Percentiles rank a stretch among this genome's conserved stretches.
These are phyloP conservation scores for Xylaria venustula DNA, from an alignment of 495 filamentous ascomycete genomes.

Conservation along the genomic window DNA sequence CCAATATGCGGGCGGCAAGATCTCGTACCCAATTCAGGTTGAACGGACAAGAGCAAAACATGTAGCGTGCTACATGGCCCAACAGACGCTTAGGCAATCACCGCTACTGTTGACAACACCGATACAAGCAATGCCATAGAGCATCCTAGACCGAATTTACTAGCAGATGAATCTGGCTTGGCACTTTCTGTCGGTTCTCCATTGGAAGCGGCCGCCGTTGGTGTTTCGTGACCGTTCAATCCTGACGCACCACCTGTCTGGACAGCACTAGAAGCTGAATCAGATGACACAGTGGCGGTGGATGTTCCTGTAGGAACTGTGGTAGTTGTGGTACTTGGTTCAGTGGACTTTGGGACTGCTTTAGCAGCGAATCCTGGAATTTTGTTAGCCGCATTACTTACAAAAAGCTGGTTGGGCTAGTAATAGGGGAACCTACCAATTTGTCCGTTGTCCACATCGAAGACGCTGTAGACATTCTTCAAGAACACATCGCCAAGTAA, in stretches of 20 bases:
- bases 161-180: neutral
- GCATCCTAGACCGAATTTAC: neutral
- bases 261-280: neutral
- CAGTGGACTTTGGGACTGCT: constrained; percentile 18
- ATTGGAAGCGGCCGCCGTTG: neutral
- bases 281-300: neutral
- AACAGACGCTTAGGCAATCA: neutral
- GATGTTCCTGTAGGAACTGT: constrained; percentile 13
- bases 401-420: neutral
- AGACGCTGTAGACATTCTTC: constrained; percentile 88
- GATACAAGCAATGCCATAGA: neutral
- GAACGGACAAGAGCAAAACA: neutral
- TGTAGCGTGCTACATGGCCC: neutral
- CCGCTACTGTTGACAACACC: neutral
- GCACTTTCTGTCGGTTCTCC: neutral
- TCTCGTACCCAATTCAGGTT: too few species aligned
- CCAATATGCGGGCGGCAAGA: neutral
- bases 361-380: constrained; percentile 39
- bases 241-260: neutral
- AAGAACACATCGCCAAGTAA: constrained; percentile 79
- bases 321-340: constrained; percentile 12
- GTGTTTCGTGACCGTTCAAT: constrained; percentile 7
- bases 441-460: constrained; percentile 63
- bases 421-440: constrained; percentile 43
- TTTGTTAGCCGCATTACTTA: neutral